These are phyloP conservation scores for Fusarium coicis DNA, from an alignment of 2,329 filamentous ascomycete genomes.

Conservation along the genomic window DNA sequence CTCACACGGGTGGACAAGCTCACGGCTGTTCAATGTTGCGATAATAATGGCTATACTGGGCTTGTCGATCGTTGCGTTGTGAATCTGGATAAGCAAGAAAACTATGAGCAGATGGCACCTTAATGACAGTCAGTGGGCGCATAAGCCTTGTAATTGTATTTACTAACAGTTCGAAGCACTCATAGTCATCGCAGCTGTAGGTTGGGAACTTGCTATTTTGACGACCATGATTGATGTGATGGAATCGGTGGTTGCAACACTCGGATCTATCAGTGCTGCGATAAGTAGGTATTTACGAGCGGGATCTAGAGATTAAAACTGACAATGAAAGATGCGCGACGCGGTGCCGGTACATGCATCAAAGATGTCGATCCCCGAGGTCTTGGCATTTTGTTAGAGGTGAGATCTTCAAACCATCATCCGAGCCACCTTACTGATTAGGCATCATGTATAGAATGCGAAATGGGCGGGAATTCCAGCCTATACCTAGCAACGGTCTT, in stretches of 20 bases:
- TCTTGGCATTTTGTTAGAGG: not conserved
- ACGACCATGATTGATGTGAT: fast-evolving
- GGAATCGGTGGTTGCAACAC: not conserved
- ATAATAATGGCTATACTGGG: not conserved
- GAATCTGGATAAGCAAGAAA: not conserved
- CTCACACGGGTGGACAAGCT: not conserved
- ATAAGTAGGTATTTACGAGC: no score
- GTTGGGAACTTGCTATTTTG: fast-evolving
- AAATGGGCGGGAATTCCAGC: no score
- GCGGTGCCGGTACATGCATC: not conserved
- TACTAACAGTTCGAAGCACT: not conserved
- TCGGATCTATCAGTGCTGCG: not conserved
- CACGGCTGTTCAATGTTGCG: not conserved
- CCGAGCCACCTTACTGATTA: no score
- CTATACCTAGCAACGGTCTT: no score
- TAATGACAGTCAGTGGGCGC: not conserved
- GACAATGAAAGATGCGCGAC: not conserved
- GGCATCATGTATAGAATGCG: no score
- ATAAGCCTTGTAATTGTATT: not conserved
- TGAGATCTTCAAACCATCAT: not conserved
- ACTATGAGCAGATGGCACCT: not conserved
- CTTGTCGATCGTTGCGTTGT: not conserved
- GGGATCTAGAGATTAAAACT: no score
- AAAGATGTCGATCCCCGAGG: not conserved
- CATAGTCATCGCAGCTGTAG: not conserved